Base-by-base conservation (phyloP, 768 basidiomycete genomes). In the Lactarius tabidus region DNA sequence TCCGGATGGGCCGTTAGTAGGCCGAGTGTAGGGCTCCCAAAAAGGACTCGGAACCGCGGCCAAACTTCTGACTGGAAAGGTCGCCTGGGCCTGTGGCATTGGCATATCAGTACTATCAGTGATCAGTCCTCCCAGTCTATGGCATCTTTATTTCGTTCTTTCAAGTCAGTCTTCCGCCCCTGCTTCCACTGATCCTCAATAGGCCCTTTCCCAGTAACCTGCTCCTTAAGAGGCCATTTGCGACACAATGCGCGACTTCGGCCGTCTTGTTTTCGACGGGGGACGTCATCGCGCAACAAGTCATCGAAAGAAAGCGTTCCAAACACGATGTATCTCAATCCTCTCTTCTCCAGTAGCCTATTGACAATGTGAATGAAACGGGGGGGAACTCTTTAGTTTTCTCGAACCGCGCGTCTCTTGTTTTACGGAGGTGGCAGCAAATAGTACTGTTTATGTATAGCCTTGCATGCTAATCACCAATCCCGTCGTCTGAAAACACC, bases 251-350 rank as follows among this genome's bases (percentile, higher is more conserved):
- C 63, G 75, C 76, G 0, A 89, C 89, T 0, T 88, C 87, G 0
- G 84, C 81, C 1, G 70, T 88, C 58, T 77, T 93, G 10, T 93
- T 92, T 67, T 87, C 89, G 52, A 78, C 82, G 7, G 91, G 90
- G 26, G 92, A 93, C 72, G 70, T 94, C 1, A 82, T 95, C 51
- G 94, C 94, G 0, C 94, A 97, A 75, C 95, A 96, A 75, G 82
- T 78, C 1, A 82, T 95, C 23, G 95, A 95, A 72, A 79, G 79
- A 71, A 83, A 79, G 68, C 91, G 92, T 7, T 78, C 72, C 60
- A 74, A 86, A 2, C 93, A 96, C 72, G 93, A 97, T 69, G 90
- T 91, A 68, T 51, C 45, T 69, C 85, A 64, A 17, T 18, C 8
- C 4, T 31, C 15, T 3, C 48, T 51, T 52, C 2, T 65, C 31